Percentiles rank a stretch among this genome's conserved stretches.
These are phyloP conservation scores for Smallanthus sonchifolius DNA, from an alignment of 129 eudicot genomes.

Conservation along the genomic window DNA sequence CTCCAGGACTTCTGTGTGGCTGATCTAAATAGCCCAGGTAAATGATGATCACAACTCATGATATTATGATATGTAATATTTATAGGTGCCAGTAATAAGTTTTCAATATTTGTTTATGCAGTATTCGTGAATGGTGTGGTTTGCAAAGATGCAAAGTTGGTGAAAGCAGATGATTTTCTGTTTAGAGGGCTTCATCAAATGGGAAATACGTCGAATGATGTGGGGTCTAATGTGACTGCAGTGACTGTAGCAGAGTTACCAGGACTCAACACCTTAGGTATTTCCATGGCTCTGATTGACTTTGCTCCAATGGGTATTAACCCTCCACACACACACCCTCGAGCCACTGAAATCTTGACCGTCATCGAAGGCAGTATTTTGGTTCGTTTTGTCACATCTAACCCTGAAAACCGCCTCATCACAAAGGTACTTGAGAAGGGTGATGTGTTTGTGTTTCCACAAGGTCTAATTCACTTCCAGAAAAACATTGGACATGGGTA, in stretches of 20 bases:
- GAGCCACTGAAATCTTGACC: slow-evolving; percentile 32
- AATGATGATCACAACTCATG: not conserved
- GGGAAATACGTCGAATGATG: slow-evolving; percentile 30
- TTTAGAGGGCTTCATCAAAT: slow-evolving; percentile 26
- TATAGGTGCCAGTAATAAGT: not conserved
- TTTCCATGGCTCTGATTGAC: slow-evolving; percentile 40
- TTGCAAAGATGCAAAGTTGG: slow-evolving; percentile 23
- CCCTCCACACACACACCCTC: slow-evolving; percentile 39
- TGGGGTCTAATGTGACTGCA: slow-evolving; percentile 29
- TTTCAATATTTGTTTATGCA: not conserved
- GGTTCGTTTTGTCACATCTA: slow-evolving; percentile 42
- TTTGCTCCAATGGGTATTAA: slow-evolving; percentile 37
- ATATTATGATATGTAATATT: not conserved
- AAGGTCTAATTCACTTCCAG: slow-evolving; percentile 44
- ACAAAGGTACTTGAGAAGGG: slow-evolving; percentile 31
- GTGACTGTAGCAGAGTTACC: slow-evolving; percentile 18
- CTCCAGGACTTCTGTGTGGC: slow-evolving; percentile 37
- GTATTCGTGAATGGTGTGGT: slow-evolving; percentile 27
- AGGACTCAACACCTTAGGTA: slow-evolving; percentile 44
- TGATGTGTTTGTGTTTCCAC: slow-evolving; percentile 44
- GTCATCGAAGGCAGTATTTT: slow-evolving; percentile 29
- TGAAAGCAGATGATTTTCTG: slow-evolving; percentile 26
- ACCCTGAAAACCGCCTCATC: slow-evolving; percentile 35
- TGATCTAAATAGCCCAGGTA: slow-evolving; percentile 23
- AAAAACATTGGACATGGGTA: slow-evolving; percentile 14